phyloP scores from a whole-genome alignment of 176 grass and related monocot species.

The Rhynchospora pubera region DNA sequence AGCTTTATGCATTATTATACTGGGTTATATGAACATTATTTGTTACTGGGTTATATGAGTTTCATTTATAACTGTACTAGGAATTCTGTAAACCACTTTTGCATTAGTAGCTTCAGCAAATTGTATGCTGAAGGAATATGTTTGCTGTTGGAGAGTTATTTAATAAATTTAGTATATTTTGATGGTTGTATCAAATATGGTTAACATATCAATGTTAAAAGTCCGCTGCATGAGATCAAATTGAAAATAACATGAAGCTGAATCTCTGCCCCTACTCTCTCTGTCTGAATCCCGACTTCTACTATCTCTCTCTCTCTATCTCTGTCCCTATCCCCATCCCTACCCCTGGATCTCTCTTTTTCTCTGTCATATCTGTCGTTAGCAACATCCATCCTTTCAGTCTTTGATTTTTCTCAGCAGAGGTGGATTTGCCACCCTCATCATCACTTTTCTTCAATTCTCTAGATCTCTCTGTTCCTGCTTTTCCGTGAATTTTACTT shows the following conservation, averaged over 20 bases:
- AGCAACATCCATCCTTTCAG: slow-evolving; percentile 51
- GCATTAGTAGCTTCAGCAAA: not conserved
- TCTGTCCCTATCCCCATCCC: slow-evolving; percentile 22
- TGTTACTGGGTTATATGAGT: too few species aligned
- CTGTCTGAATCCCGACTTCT: slow-evolving; percentile 49
- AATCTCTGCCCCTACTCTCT: slow-evolving; percentile 54
- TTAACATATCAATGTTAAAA: too few species aligned
- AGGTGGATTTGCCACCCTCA: slow-evolving; percentile 27
- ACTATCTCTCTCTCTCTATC: slow-evolving; percentile 31
- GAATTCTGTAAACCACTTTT: not conserved
- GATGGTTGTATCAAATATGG: not conserved
- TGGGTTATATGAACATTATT: not conserved
- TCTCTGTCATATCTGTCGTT: slow-evolving; percentile 58
- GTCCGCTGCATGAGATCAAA: not conserved
- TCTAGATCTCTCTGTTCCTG: slow-evolving; percentile 45
- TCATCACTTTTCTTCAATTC: slow-evolving; percentile 43
- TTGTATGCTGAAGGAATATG: not conserved
- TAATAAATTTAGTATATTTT: not conserved
- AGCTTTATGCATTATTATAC: not conserved
- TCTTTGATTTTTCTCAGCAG: slow-evolving; percentile 43
- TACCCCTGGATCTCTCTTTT: slow-evolving; percentile 58
- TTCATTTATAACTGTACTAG: not conserved
- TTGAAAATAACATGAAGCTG: not conserved
- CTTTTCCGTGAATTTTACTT: slow-evolving; percentile 31
- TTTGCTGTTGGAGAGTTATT: not conserved